A percentile compares a stretch with the other conserved stretches of the same genome.
Conservation (phyloP, 1,284 basidiomycete species). For the Takashimella koratensis region DNA sequence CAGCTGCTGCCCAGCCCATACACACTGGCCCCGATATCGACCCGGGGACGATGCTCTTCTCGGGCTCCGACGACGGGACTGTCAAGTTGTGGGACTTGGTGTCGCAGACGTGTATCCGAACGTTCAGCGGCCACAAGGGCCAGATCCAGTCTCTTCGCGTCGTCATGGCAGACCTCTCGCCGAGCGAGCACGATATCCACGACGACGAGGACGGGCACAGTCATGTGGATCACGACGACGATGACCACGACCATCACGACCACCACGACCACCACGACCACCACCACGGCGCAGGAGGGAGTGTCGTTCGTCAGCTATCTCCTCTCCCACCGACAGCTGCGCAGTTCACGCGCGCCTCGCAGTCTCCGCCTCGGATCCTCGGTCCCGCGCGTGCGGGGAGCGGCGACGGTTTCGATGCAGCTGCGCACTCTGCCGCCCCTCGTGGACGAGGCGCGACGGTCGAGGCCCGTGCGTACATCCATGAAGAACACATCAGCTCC, state of each 20-base stretch:
- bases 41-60: slow-evolving; percentile 89
- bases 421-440: slow-evolving; percentile 13
- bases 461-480: slow-evolving; percentile 36
- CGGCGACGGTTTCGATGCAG: slow-evolving; percentile 26
- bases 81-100: slow-evolving; percentile 94
- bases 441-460: slow-evolving; percentile 14
- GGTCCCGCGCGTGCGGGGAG: neutral
- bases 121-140: slow-evolving; percentile 85
- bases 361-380: neutral
- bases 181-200: slow-evolving; percentile 15
- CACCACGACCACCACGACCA: neutral
- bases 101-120: slow-evolving; percentile 72
- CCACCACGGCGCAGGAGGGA: neutral
- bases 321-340: neutral
- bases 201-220: slow-evolving; percentile 38
- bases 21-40: slow-evolving; percentile 53
- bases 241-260: slow-evolving; percentile 8
- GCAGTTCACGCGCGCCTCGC: neutral
- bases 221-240: too few species aligned
- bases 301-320: neutral
- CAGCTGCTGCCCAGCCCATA: neutral
- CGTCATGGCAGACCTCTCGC: slow-evolving; percentile 58
- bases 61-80: slow-evolving; percentile 88
- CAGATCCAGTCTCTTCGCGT: slow-evolving; percentile 91
- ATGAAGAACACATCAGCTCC: slow-evolving; percentile 17